phyloP scores from a whole-genome alignment of 2,329 filamentous ascomycete species.

The Trichoderma aggressivum region DNA sequence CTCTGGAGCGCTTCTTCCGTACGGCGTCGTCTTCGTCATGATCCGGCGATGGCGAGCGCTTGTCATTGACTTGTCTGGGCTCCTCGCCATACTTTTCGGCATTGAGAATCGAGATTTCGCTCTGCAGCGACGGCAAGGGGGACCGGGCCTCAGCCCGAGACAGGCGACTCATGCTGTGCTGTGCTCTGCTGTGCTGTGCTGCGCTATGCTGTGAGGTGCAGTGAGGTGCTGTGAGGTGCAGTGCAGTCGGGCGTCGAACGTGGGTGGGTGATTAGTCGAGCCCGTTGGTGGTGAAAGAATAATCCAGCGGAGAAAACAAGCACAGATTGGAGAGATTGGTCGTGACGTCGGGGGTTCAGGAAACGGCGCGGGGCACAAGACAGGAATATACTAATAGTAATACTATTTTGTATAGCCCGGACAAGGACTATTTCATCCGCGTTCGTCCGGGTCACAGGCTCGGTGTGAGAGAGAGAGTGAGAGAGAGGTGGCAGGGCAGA shows the following conservation, averaged over 20 bases:
- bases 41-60: constrained; percentile 26
- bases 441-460: background rate
- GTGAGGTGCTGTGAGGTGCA: background rate
- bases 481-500: background rate
- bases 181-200: background rate
- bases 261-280: constrained; percentile 5
- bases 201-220: background rate
- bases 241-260: background rate
- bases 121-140: constrained; percentile 11
- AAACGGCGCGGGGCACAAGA: background rate
- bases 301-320: background rate
- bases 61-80: constrained; percentile 15
- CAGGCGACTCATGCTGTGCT: constrained; percentile 11
- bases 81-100: constrained; percentile 15
- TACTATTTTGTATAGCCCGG: background rate
- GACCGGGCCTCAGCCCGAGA: constrained; percentile 3
- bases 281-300: background rate
- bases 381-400: background rate
- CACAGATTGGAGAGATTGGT: background rate
- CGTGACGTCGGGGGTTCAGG: background rate
- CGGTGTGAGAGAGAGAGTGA: too few species aligned
- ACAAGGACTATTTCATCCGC: constrained; percentile 1
- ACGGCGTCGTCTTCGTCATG: constrained; percentile 40
- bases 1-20: constrained; percentile 61
- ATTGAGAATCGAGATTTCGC: constrained; percentile 16